A percentile compares a stretch with the other conserved stretches of the same genome.
These are phyloP conservation scores for Glebionis coronaria DNA, from an alignment of 129 eudicot genomes.

Conservation along the genomic window DNA sequence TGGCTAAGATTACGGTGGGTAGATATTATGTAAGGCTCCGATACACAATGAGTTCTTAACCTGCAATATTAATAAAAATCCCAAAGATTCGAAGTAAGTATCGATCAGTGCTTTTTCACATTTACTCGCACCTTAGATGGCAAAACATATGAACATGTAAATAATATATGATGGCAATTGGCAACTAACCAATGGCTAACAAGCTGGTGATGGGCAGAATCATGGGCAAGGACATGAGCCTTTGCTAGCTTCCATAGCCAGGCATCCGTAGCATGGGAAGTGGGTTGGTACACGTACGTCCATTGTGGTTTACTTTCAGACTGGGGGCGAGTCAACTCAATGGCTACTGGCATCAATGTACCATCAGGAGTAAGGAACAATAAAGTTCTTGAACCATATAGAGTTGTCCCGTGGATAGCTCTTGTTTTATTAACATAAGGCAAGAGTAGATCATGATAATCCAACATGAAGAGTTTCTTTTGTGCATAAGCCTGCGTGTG, in stretches of 20 bases:
- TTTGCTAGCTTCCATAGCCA: slow-evolving; percentile 75
- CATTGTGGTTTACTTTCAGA: slow-evolving; percentile 57
- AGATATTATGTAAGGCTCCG: slow-evolving; percentile 46
- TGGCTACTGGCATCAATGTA: slow-evolving; percentile 59
- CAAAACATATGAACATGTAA: not conserved
- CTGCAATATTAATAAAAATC: not conserved
- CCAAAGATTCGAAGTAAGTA: not conserved
- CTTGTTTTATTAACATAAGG: slow-evolving; percentile 70
- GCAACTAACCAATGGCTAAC: slow-evolving; percentile 60
- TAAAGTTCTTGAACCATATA: slow-evolving; percentile 69
- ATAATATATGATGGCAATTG: not conserved
- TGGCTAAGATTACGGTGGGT: slow-evolving; percentile 38
- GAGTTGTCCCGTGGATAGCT: slow-evolving; percentile 43
- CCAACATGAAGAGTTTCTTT: slow-evolving; percentile 60
- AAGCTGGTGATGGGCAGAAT: slow-evolving; percentile 56
- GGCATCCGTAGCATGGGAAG: slow-evolving; percentile 39
- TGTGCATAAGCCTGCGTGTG: slow-evolving; percentile 51
- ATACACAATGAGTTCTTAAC: slow-evolving; percentile 39
- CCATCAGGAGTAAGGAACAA: slow-evolving; percentile 49
- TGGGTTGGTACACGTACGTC: slow-evolving; percentile 46
- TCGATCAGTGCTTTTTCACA: too few relatives aligned
- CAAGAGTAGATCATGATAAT: slow-evolving; percentile 67
- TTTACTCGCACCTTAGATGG: not conserved
- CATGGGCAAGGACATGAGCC: slow-evolving; percentile 65
- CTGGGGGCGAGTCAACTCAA: slow-evolving; percentile 71